phyloP scores from a whole-genome alignment of 805 yeast species.

The Yarrowia osloensis region DNA sequence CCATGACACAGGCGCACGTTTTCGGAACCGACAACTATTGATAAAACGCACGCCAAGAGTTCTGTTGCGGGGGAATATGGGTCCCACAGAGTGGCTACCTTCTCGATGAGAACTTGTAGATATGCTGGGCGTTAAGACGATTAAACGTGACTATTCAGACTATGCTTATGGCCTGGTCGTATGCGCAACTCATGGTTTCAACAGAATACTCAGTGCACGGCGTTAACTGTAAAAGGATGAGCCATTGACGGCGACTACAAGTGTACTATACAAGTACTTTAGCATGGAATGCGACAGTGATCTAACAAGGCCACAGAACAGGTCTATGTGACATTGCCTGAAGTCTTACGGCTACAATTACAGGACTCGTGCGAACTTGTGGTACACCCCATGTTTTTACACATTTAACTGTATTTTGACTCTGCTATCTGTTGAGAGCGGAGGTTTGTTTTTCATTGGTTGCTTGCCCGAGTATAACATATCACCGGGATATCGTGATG shows the following conservation, averaged over 20 bases:
- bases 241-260: background rate
- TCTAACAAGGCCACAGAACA: too few relatives aligned
- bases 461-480: background rate
- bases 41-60: slow-evolving; percentile 5
- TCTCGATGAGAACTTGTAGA: background rate
- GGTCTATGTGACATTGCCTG: too few relatives aligned
- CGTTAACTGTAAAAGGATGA: background rate
- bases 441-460: background rate
- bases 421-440: background rate
- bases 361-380: too few relatives aligned
- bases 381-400: background rate
- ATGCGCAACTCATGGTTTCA: slow-evolving; percentile 2
- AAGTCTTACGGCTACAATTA: too few relatives aligned
- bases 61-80: background rate
- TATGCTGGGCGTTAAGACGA: background rate
- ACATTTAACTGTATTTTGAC: background rate
- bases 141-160: background rate
- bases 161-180: slow-evolving; percentile 14
- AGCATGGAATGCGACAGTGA: too few relatives aligned
- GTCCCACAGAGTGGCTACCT: background rate
- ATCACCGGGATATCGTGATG: background rate
- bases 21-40: background rate
- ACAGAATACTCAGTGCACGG: background rate
- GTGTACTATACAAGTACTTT: background rate
- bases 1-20: slow-evolving; percentile 5